A percentile compares a stretch with the other conserved stretches of the same genome.
Conservation (phyloP, 164 flowering plant genomes). For the Nymphaea colorata region DNA sequence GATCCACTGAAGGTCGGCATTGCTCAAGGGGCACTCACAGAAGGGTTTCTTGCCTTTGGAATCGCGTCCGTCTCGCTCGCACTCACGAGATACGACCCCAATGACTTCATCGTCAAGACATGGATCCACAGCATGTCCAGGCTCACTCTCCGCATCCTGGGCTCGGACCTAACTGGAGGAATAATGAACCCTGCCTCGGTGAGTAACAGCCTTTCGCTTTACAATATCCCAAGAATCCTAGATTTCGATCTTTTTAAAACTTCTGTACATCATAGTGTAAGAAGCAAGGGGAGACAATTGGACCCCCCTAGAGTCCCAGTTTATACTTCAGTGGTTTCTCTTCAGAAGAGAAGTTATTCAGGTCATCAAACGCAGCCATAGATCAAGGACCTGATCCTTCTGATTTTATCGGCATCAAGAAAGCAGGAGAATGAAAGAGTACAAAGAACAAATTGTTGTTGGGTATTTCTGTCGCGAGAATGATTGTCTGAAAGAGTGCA, state of each 20-base stretch:
- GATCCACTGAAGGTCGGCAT: constrained; percentile 65
- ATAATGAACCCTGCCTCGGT: constrained; percentile 97
- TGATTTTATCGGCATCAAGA: no score
- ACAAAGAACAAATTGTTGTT: no score
- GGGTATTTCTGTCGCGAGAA: background rate
- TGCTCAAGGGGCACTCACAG: constrained; percentile 75
- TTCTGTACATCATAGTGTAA: background rate
- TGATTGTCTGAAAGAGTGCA: background rate
- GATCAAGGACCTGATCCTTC: no score
- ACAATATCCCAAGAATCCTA: background rate
- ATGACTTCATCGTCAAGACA: constrained; percentile 64
- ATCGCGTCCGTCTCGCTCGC: constrained; percentile 51
- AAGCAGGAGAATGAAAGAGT: no score
- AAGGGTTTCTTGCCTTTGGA: constrained; percentile 65
- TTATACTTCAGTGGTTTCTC: background rate
- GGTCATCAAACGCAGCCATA: no score
- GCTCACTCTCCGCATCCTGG: constrained; percentile 74
- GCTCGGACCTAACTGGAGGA: constrained; percentile 94
- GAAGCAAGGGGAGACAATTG: background rate
- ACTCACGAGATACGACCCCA: constrained; percentile 40
- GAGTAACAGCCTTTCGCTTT: constrained; percentile 18
- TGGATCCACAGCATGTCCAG: constrained; percentile 87
- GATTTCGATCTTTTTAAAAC: no score
- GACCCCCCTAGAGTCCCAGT: no score
- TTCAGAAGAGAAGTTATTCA: no score